Base-by-base conservation (phyloP, 1,139 yeast species). In the Zygosaccharomyces pseudobailii region DNA sequence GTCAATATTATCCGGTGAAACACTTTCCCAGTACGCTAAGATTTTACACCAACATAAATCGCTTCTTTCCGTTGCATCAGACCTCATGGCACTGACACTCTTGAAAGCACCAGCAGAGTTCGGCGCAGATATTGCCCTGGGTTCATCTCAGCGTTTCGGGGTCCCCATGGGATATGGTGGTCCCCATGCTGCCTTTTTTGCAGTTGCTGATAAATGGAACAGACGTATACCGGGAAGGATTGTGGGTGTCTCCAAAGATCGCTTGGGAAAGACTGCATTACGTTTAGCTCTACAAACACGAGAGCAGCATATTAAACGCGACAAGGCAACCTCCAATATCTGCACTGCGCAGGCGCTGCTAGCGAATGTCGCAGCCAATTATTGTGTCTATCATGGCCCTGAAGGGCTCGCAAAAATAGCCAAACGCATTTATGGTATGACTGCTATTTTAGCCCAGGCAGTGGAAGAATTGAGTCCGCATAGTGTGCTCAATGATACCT, bases 141-240 rank as follows among this genome's bases (percentile, higher is more conserved):
- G 98, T 47, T 82, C 89, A 19, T 79, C 97, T 5, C 98, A 92
- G 74, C 78, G 98, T 68, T 88, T 92, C 59, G 98, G 98, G 62
- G 97, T 92, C 40, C 97, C 98, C 48, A 80, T 90, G 71, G 98
- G 97, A 10, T 92, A 83, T 63, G 98, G 98, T 63, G 98, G 98
- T 30, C 98, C 98, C 5, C 98, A 92, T 67, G 98, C 98, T 45
- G 98, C 96, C 0, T 92, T 88, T 72, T 90, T 92, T 62, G 88
- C 97, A 13, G 95, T 94, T 42, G 75, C 81, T 23, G 78, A 81
- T 52, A 77, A 80, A 53, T 78, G 86, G 62, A 87, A 88, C 64
- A 81, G 98, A 67, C 90, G 90, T 68, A 88, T 92, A 67, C 98
- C 98, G 3, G 98, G 98, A 39, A 80, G 98, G 72, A 79, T 92